Evolutionary conservation across 257 asterid genomes (phyloP).

Genomic region (Striga asiatica): DNA sequence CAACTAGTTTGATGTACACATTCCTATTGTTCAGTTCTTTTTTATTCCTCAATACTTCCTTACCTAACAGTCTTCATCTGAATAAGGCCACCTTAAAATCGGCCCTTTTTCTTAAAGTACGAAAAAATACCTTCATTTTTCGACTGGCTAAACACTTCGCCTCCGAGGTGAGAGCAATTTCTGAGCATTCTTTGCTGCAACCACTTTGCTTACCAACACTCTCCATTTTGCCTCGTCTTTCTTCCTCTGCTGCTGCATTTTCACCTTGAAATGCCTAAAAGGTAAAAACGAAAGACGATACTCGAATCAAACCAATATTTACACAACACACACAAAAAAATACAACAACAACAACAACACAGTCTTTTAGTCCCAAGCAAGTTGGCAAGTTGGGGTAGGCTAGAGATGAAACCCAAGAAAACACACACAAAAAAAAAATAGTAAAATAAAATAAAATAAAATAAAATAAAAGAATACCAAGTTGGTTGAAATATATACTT

Average conservation of each 20-base stretch:
- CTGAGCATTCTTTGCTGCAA: slow-evolving; percentile 43
- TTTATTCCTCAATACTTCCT: too few species aligned
- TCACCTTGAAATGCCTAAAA: slow-evolving; percentile 72
- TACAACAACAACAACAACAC: too few species aligned
- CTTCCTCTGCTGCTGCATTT: slow-evolving; percentile 59
- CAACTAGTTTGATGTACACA: neutral
- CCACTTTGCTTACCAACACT: slow-evolving; percentile 54
- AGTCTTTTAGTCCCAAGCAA: too few species aligned
- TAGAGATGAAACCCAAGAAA: too few species aligned
- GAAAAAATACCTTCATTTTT: neutral
- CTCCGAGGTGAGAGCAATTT: slow-evolving; percentile 31
- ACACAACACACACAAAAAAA: too few species aligned
- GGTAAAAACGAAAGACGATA: neutral
- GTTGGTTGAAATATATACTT: too few species aligned
- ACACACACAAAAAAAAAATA: too few species aligned
- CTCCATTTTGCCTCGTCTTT: slow-evolving; percentile 64
- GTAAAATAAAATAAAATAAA: too few species aligned
- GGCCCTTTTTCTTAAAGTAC: slow-evolving; percentile 18
- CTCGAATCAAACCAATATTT: neutral
- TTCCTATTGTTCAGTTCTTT: neutral
- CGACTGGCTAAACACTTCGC: slow-evolving; percentile 20
- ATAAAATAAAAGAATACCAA: too few species aligned
- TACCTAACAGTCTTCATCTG: too few species aligned
- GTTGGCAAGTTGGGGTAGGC: too few species aligned
- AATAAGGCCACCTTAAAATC: slow-evolving; percentile 36